phyloP scores from a whole-genome alignment of 805 yeast genomes.

The Ogataea naganishii region DNA sequence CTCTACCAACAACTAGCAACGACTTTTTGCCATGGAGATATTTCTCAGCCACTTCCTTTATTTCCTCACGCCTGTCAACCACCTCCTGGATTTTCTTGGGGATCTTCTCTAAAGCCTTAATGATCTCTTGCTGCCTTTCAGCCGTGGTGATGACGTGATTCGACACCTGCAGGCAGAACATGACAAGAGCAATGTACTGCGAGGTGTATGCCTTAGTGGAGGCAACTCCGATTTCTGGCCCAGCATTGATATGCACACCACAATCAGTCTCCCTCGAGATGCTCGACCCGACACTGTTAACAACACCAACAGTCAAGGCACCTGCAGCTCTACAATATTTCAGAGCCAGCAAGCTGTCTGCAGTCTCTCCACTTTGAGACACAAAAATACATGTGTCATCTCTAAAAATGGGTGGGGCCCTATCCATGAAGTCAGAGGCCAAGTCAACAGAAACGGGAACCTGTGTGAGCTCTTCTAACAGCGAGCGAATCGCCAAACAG shows the following conservation, averaged over 20 bases:
- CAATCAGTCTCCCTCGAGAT: conserved; percentile 96
- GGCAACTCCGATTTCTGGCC: conserved; percentile 99
- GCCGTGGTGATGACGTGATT: conserved; percentile 78
- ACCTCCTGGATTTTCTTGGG: conserved; percentile 82
- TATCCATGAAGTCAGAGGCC: conserved; percentile 91
- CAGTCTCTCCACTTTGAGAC: conserved; percentile 98
- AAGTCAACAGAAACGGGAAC: conserved; percentile 88
- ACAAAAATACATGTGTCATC: conserved; percentile 97
- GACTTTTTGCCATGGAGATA: conserved; percentile 78
- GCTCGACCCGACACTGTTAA: conserved; percentile 93
- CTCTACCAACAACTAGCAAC: conserved; percentile 88
- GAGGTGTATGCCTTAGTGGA: conserved; percentile 99
- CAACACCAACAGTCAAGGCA: conserved; percentile 95
- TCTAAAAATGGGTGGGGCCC: conserved; percentile 94
- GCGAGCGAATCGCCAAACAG: conserved; percentile 92
- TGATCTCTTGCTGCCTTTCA: conserved; percentile 75
- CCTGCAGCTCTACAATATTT: conserved; percentile 96
- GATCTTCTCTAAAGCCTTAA: conserved; percentile 73
- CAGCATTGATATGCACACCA: conserved; percentile 99
- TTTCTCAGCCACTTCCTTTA: conserved; percentile 65
- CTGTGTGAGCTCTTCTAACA: conserved; percentile 93
- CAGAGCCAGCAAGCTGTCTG: conserved; percentile 91
- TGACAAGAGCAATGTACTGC: conserved; percentile 91
- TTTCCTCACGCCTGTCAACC: conserved; percentile 60
- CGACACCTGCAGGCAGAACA: conserved; percentile 92